phyloP scores from a whole-genome alignment of 2,329 filamentous ascomycete genomes.

The Byssochlamys sp. region DNA sequence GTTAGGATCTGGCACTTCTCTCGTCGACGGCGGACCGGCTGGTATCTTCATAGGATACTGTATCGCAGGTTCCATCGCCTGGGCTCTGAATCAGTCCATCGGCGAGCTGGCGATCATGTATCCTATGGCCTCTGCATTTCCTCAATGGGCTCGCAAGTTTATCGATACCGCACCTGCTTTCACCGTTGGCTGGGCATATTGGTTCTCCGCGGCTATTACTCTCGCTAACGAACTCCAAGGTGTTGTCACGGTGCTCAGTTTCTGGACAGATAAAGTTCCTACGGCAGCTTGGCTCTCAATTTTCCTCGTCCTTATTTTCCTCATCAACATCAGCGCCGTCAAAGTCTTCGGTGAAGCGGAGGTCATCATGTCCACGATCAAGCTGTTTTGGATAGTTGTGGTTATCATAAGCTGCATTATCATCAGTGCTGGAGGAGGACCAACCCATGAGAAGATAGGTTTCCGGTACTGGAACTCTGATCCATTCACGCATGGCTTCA shows the following conservation, averaged over 20 bases:
- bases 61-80: slow-evolving; percentile 32
- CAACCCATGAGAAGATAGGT: slow-evolving; percentile 29
- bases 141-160: slow-evolving; percentile 41
- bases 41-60: slow-evolving; percentile 38
- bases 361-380: slow-evolving; percentile 36
- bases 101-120: slow-evolving; percentile 41
- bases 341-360: slow-evolving; percentile 40
- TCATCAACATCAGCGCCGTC: slow-evolving; percentile 36
- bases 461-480: slow-evolving; percentile 39
- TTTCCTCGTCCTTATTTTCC: slow-evolving; percentile 35
- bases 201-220: slow-evolving; percentile 37
- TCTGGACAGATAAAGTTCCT: slow-evolving; percentile 37
- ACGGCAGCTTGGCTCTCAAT: slow-evolving; percentile 38
- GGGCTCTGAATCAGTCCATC: slow-evolving; percentile 39
- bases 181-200: slow-evolving; percentile 41
- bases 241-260: slow-evolving; percentile 34
- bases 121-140: slow-evolving; percentile 38
- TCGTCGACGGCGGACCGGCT: slow-evolving; percentile 35
- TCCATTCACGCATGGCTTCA: slow-evolving; percentile 38
- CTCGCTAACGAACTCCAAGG: slow-evolving; percentile 36
- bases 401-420: slow-evolving; percentile 39
- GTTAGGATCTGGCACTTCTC: slow-evolving; percentile 37
- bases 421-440: slow-evolving; percentile 37
- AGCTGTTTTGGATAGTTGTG: slow-evolving; percentile 41
- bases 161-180: slow-evolving; percentile 36